Evolutionary conservation across 2,329 filamentous ascomycete genomes (phyloP).

Genomic region (Dactylellina cionopaga): DNA sequence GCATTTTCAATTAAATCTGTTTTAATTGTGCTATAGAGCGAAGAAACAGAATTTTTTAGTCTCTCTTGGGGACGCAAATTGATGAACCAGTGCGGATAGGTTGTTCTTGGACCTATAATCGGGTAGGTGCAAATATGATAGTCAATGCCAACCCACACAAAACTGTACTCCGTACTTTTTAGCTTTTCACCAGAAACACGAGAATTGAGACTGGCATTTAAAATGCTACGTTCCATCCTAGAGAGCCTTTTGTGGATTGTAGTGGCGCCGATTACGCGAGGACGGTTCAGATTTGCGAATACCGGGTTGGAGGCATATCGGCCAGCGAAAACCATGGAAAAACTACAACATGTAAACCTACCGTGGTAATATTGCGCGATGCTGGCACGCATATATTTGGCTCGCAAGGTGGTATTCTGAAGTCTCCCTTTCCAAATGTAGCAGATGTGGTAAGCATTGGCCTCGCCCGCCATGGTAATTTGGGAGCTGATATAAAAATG

Average conservation of each 20-base stretch:
- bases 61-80: background rate
- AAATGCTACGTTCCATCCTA: background rate
- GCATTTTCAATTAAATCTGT: background rate
- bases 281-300: too few relatives aligned
- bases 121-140: conserved; percentile 8
- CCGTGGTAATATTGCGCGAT: too few relatives aligned
- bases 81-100: background rate
- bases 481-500: background rate
- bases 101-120: background rate
- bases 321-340: too few relatives aligned
- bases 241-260: too few relatives aligned
- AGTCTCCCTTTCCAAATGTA: background rate
- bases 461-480: background rate
- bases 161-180: background rate
- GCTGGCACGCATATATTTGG: too few relatives aligned
- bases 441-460: too few relatives aligned
- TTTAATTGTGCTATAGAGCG: conserved; percentile 1
- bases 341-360: too few relatives aligned
- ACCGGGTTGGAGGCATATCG: too few relatives aligned
- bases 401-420: background rate
- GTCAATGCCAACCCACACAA: conserved; percentile 12
- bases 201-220: background rate
- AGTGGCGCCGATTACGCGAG: too few relatives aligned
- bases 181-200: background rate
- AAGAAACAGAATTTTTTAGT: background rate